These are phyloP conservation scores for Lagenidium giganteum DNA, from an alignment of 352 stramenopile genomes.

Conservation along the genomic window DNA sequence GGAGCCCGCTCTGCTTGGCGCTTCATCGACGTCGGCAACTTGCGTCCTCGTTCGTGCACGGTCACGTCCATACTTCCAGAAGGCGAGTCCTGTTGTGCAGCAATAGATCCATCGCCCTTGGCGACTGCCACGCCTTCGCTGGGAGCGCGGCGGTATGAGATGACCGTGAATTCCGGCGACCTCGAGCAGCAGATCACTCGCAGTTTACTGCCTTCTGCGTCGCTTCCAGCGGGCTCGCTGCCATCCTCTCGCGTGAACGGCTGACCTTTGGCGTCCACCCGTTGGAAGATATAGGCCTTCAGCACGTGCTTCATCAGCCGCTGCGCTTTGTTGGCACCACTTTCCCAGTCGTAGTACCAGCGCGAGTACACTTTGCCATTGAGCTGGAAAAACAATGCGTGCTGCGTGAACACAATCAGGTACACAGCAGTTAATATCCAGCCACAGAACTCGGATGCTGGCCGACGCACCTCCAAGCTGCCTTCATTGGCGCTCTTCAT, in stretches of 20 bases:
- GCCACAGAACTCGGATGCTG: conserved; percentile 1
- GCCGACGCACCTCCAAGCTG: no score
- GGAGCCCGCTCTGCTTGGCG: no score
- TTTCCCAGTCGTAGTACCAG: conserved; percentile 23
- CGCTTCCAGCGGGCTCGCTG: background rate
- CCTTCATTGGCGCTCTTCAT: no score
- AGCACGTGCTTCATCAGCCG: conserved; percentile 17
- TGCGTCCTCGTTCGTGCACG: no score
- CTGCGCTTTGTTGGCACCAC: conserved; percentile 17
- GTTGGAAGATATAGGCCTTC: conserved; percentile 16
- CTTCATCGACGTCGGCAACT: no score
- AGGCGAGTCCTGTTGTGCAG: no score
- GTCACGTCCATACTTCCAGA: no score
- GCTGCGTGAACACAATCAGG: no score
- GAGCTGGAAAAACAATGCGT: conserved; percentile 14
- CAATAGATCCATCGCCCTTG: no score
- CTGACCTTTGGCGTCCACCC: no score
- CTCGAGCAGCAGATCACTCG: conserved; percentile 26
- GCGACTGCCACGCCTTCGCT: no score
- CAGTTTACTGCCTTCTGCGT: no score
- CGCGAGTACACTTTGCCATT: conserved; percentile 15
- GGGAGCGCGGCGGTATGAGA: conserved; percentile 29
- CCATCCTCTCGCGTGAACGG: background rate
- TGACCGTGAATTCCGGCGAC: conserved; percentile 34
- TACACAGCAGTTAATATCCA: background rate